Evolutionary conservation across 306 rosid genomes (phyloP), one percentile per base, ranked within the genome.

Genomic region (Pyrus communis): DNA sequence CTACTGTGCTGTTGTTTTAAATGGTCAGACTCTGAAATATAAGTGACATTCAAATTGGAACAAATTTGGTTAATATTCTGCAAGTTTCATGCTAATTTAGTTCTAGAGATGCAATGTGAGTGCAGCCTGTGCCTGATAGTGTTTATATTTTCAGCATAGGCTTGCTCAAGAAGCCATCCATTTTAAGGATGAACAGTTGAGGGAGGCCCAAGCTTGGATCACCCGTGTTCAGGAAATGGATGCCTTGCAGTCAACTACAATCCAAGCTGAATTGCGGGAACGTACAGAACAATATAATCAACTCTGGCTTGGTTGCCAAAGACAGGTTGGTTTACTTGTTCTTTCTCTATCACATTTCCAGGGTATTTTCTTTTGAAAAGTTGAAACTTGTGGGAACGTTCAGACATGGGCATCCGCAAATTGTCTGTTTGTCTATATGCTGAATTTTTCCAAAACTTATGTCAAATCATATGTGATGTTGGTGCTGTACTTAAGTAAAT

Each of bases 131-230:
- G 55, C 45, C 80, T 80, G 65, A 70, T 55, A 81, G 17, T 84
- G 64, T 75, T 74, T 74, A 31, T 74, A 73, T 74, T 76, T 92
- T 86, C 99, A 92, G 99, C 89, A 92, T 79, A 88, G 98, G 92
- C 90, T 74, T 80, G 93, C 93, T 78, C 98, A 96, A 81, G 99
- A 96, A 79, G 79, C 89, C 74, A 81, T 92, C 77, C 84, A 92
- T 75, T 92, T 81, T 78, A 96, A 91, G 87, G 99, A 96, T 83
- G 98, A 92, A 69, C 98, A 85, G 71, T 72, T 96, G 82, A 91
- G 93, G 77, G 99, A 96, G 71, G 98, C 98, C 82, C 97, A 96
- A 81, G 86, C 97, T 30, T 96, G 99, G 99, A 88, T 96, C 82
- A 64, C 86, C 58, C 97, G 96, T 60, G 96, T 92, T 59, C 97